A percentile compares a stretch with the other conserved stretches of the same genome.
Evolutionary conservation across 192 early-diverging fungal genomes (phyloP).

Genomic region (Backusella tuberculispora): DNA sequence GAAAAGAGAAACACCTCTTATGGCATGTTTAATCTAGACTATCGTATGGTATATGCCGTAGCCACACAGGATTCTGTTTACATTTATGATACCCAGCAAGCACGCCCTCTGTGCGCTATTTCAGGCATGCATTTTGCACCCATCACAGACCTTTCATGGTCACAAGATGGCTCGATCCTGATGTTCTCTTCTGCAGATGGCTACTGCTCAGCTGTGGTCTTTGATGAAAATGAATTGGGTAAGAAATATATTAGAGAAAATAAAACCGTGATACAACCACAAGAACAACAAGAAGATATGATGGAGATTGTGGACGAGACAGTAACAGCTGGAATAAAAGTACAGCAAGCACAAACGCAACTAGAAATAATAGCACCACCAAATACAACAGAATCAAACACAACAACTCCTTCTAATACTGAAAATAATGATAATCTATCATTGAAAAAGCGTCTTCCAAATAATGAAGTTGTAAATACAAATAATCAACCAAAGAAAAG

Average conservation of each 20-base stretch:
- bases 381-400: neutral
- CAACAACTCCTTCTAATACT: neutral
- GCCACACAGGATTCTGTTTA: conserved; percentile 82
- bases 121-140: conserved; percentile 87
- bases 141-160: conserved; percentile 90
- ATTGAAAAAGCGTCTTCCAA: conserved; percentile 7
- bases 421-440: neutral
- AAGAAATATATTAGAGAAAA: conserved; percentile 20
- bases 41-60: conserved; percentile 85
- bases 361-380: neutral
- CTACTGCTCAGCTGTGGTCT: conserved; percentile 79
- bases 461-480: neutral
- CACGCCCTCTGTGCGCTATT: conserved; percentile 70
- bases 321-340: neutral
- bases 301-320: neutral
- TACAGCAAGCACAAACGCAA: neutral
- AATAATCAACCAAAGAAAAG: conserved; percentile 24
- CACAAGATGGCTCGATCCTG: conserved; percentile 72
- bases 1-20: conserved; percentile 37
- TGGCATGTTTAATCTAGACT: conserved; percentile 52
- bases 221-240: conserved; percentile 73
- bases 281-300: neutral
- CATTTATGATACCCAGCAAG: conserved; percentile 86
- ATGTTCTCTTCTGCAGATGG: conserved; percentile 86
- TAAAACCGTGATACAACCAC: neutral